Evolutionary conservation across 2,329 filamentous ascomycete species (phyloP), one percentile per base, ranked within the genome.

Genomic region (Cyclaneusma minus): DNA sequence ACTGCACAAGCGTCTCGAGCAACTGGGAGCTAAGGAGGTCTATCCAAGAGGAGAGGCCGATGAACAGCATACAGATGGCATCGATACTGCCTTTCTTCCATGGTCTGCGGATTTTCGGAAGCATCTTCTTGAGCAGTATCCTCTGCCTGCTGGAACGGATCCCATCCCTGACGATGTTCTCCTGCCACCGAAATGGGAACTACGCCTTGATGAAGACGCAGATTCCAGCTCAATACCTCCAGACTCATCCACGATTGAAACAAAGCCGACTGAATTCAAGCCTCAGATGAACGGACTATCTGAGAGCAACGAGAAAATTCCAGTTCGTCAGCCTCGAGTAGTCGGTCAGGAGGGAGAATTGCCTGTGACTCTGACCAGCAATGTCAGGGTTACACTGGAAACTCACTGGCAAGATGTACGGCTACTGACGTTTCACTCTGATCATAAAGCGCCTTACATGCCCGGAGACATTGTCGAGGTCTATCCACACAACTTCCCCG

Each of bases 321-420:
- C 22, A 13, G 6, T 24, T 13, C 22, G 13, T 10, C 12, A 24
- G 16, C 6, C 18, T 11, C 7, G n/a, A n/a, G n/a, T n/a, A n/a
- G n/a, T n/a, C n/a, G n/a, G n/a, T n/a, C n/a, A n/a, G 64, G 3
- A 55, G 69, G 35, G 50, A 48, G n/a, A n/a, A n/a, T n/a, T n/a
- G n/a, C n/a, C n/a, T 0, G 78, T 74, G 6, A 63, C 50, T 0
- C 46, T 98, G 1, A 42, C 58, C 1, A 47, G 52, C n/a, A 93
- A 92, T 43, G 49, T 58, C 11, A 68, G 85, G 10, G 50, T 92
- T 5, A 98, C 89, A 0, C 73, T 85, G 0, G 25, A 49, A 1
- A 56, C 58, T 2, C 89, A 98, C 52, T 94, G 83, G 75, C 89
- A 98, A 55, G 89, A 98, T 54, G 87, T 95, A 22, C 78, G 89